Evolutionary conservation across 1,284 basidiomycete genomes (phyloP).

Genomic region (Melanopsichium pennsylvanicum): DNA sequence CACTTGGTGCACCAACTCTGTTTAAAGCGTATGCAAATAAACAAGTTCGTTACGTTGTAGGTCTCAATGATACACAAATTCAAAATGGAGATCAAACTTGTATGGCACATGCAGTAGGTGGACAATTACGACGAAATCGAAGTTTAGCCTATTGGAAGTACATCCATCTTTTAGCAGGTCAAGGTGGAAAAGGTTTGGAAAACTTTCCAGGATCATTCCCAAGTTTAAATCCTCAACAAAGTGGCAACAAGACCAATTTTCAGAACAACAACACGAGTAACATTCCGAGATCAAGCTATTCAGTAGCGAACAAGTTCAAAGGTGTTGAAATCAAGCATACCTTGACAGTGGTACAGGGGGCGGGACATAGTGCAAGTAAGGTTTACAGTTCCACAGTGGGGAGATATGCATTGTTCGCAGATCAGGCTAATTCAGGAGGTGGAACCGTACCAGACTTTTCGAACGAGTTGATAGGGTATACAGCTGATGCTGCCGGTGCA

Average conservation of each 20-base stretch:
- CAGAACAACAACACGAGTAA: constrained; percentile 21
- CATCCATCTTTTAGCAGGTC: constrained; percentile 44
- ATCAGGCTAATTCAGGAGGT: constrained; percentile 8
- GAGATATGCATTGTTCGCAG: constrained; percentile 55
- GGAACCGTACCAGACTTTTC: constrained; percentile 12
- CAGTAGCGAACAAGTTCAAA: constrained; percentile 5
- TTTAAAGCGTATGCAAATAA: constrained; percentile 45
- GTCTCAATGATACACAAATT: constrained; percentile 26
- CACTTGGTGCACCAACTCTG: constrained; percentile 3
- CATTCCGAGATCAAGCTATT: constrained; percentile 23
- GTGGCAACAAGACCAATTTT: neutral
- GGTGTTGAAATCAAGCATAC: constrained; percentile 38
- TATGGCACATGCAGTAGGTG: constrained; percentile 49
- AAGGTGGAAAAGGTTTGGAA: neutral
- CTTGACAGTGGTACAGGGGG: constrained; percentile 51
- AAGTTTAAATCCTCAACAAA: constrained; percentile 18
- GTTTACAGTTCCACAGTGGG: constrained; percentile 52
- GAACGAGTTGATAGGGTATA: constrained; percentile 21
- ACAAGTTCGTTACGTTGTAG: constrained; percentile 53
- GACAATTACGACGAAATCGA: constrained; percentile 29
- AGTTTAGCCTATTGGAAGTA: constrained; percentile 58
- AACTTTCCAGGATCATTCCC: constrained; percentile 50
- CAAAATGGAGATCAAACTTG: constrained; percentile 54
- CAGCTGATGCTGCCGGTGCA: constrained; percentile 16
- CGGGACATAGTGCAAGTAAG: constrained; percentile 51